Conservation (phyloP, 73 alveolate genomes). For the Paramecium biaurelia region DNA sequence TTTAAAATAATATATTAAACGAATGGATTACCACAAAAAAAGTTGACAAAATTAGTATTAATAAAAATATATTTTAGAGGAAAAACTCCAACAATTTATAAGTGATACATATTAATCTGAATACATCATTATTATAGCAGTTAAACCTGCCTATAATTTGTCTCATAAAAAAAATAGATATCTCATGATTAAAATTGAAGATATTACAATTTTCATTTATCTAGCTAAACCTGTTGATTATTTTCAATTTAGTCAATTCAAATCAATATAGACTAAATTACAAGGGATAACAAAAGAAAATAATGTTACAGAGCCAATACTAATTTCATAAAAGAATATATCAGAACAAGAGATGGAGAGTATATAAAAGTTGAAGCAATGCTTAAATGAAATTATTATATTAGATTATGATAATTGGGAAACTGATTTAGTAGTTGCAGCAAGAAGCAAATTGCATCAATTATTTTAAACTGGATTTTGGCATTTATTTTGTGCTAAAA, state of each 20-base stretch:
- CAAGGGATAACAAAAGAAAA: neutral
- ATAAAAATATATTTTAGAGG: neutral
- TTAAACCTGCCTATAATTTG: slow-evolving; percentile 11
- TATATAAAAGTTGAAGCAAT: neutral
- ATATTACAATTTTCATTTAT: neutral
- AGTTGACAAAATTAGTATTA: neutral
- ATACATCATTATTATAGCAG: neutral
- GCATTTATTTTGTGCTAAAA: slow-evolving; percentile 2
- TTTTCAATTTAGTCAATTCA: neutral
- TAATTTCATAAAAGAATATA: neutral
- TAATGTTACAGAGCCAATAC: neutral
- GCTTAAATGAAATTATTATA: neutral
- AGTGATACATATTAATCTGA: neutral
- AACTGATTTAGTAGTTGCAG: neutral
- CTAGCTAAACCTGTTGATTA: slow-evolving; percentile 6
- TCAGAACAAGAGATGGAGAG: neutral
- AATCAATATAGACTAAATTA: neutral
- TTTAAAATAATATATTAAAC: neutral
- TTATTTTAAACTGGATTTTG: neutral
- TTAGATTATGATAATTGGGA: neutral
- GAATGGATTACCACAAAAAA: slow-evolving; percentile 18
- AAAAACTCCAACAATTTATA: neutral
- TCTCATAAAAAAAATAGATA: neutral
- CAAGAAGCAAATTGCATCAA: neutral
- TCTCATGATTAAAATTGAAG: neutral